Conservation (phyloP, 805 yeast genomes). For the Clavispora carvajalis region DNA sequence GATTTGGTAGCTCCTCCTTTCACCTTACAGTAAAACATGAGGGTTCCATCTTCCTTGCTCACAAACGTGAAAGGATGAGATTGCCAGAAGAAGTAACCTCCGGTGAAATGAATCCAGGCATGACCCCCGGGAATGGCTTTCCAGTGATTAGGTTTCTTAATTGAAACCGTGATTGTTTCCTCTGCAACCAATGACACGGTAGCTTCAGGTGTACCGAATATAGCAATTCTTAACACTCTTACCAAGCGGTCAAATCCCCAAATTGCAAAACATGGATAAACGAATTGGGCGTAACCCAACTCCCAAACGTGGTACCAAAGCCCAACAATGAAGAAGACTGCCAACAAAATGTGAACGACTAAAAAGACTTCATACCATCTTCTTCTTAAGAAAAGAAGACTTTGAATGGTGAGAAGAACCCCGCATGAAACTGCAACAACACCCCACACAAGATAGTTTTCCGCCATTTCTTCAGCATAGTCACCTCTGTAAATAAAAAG, state of each 20-base stretch:
- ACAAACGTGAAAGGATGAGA: slow-evolving; percentile 54
- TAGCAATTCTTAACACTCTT: slow-evolving; percentile 25
- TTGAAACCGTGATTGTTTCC: slow-evolving; percentile 42
- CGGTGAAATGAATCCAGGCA: slow-evolving; percentile 52
- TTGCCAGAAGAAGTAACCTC: slow-evolving; percentile 54
- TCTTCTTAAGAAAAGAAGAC: slow-evolving; percentile 16
- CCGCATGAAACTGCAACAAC: slow-evolving; percentile 9
- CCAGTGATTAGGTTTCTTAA: slow-evolving; percentile 46
- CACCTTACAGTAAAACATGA: slow-evolving; percentile 30
- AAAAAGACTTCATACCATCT: slow-evolving; percentile 21
- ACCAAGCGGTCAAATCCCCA: slow-evolving; percentile 50
- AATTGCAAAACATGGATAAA: slow-evolving; percentile 50
- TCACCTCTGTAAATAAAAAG: slow-evolving; percentile 2
- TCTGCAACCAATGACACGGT: slow-evolving; percentile 30
- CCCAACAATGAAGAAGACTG: slow-evolving; percentile 17
- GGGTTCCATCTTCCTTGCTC: slow-evolving; percentile 12
- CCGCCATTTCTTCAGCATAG: slow-evolving; percentile 3
- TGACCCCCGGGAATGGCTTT: slow-evolving; percentile 51
- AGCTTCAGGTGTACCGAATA: slow-evolving; percentile 35
- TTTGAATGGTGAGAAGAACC: slow-evolving; percentile 11
- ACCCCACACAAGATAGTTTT: slow-evolving; percentile 12
- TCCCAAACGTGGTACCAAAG: slow-evolving; percentile 14
- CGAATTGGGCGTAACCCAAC: slow-evolving; percentile 25
- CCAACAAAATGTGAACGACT: slow-evolving; percentile 19
- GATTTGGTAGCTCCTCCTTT: slow-evolving; percentile 35